Evolutionary conservation across 202 grass and related monocot species (phyloP).

Genomic region (Carex arenaria): DNA sequence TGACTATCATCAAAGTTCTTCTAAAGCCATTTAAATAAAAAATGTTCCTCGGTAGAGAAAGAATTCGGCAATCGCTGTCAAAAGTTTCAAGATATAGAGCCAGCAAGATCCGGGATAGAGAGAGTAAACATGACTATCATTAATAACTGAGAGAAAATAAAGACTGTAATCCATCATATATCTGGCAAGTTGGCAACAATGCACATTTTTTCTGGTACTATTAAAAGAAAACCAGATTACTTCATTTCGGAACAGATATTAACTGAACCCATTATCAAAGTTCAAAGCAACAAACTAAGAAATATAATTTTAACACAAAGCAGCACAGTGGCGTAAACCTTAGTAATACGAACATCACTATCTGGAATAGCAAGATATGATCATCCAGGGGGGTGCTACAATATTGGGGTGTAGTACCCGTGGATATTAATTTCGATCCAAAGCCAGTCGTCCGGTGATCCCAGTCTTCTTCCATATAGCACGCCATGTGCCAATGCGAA

Average conservation of each 20-base stretch:
- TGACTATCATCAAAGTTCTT: too few species aligned
- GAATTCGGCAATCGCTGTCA: too few species aligned
- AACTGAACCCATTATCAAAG: not conserved
- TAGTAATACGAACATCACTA: not conserved
- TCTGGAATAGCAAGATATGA: not conserved
- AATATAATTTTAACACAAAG: not conserved
- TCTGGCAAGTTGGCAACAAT: too few species aligned
- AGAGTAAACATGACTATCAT: too few species aligned
- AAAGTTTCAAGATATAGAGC: too few species aligned
- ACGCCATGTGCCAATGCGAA: slow-evolving; percentile 12
- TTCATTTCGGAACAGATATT: not conserved
- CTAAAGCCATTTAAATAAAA: too few species aligned
- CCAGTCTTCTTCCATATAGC: not conserved
- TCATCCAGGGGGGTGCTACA: not conserved
- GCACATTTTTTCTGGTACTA: not conserved
- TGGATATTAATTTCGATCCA: not conserved
- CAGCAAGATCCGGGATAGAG: too few species aligned
- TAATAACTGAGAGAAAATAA: too few species aligned
- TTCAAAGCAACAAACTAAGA: not conserved
- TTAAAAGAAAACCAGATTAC: not conserved
- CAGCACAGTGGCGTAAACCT: not conserved
- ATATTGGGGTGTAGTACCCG: not conserved
- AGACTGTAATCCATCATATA: too few species aligned
- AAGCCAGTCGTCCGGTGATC: not conserved
- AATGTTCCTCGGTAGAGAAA: too few species aligned